Evolutionary conservation across 768 basidiomycete genomes (phyloP), one percentile per base, ranked within the genome.

Genomic region (Kwoniella heveanensis): DNA sequence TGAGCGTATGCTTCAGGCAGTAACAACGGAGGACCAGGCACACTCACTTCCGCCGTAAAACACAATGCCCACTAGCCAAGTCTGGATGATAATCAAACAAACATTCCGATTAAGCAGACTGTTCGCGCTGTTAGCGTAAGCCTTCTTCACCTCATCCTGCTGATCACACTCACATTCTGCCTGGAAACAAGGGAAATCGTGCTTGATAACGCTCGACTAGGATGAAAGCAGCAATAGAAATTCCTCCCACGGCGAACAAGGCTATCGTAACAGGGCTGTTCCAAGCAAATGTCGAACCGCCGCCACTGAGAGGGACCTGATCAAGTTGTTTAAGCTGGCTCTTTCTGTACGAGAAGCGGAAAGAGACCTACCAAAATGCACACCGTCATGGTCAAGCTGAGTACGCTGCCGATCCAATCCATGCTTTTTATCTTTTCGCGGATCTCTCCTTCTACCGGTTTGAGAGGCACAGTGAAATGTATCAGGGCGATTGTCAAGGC

Each of bases 41-140:
- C 5, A 63, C 62, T 50, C 52, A 66, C 68, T 69, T 29, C 67
- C 69, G 10, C 73, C 76, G 55, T 74, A 77, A 56, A 60, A 73
- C 12, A 64, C 62, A 22, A 69, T 66, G 17, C 76, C 76, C 7
- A 77, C 72, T 37, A 74, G 63, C 49, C 55, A 74, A 13, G 76
- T 72, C 55, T 74, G 73, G 3, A 64, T 36, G 37, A 77, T 47
- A 13, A 74, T 24, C 6, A 74, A 36, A 17, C 57, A 49, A 3
- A 71, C 53, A 46, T 66, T 77, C n/a, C 65, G 54, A 51, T 69
- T 70, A 30, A 46, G 60, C 57, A 72, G 26, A 26, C 62, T 63
- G 49, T 36, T 13, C 7, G 7, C 32, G 13, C 6, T 13, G 32
- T 36, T 36, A 36, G 13, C 24, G 27, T n/a, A 6, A 36, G 13